Percentiles rank a stretch among this genome's conserved stretches.
Evolutionary conservation across 2,329 filamentous ascomycete genomes (phyloP).

Genomic region (Arthrobotrys conoides): DNA sequence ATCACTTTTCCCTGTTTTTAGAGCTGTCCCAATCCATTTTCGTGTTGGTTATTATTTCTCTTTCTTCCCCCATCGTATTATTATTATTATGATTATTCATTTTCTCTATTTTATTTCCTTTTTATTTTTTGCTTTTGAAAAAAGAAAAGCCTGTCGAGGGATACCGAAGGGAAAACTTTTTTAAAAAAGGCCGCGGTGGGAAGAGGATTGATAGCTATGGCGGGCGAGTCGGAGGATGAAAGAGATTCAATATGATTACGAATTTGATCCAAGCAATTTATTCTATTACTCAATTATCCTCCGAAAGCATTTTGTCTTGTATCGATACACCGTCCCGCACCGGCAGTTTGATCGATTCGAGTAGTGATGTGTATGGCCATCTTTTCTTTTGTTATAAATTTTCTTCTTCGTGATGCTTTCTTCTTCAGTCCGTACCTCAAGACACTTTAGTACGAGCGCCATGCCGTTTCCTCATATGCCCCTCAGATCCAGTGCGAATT

Average conservation of each 20-base stretch:
- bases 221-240: not conserved
- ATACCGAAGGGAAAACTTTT: not conserved
- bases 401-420: constrained; percentile 20
- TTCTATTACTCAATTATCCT: constrained; percentile 40
- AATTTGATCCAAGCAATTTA: constrained; percentile 26
- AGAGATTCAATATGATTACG: constrained; percentile 8
- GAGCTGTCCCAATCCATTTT: constrained; percentile 26
- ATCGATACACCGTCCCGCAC: constrained; percentile 26
- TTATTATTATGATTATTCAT: constrained; percentile 44
- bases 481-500: not conserved
- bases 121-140: constrained; percentile 19
- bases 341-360: constrained; percentile 9
- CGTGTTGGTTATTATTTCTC: constrained; percentile 5
- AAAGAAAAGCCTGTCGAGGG: constrained; percentile 30
- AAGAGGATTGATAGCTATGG: constrained; percentile 3
- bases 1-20: constrained; percentile 49
- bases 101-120: constrained; percentile 18
- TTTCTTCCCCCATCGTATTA: constrained; percentile 30
- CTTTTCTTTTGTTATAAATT: constrained; percentile 11
- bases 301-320: constrained; percentile 20
- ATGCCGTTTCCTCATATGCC: not conserved
- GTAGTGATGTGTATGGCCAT: not conserved
- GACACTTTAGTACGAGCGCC: not conserved
- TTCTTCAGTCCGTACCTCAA: not conserved
- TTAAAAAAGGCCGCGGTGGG: not conserved